phyloP scores from a whole-genome alignment of 2,329 filamentous ascomycete genomes.

The Aspergillus versicolor region DNA sequence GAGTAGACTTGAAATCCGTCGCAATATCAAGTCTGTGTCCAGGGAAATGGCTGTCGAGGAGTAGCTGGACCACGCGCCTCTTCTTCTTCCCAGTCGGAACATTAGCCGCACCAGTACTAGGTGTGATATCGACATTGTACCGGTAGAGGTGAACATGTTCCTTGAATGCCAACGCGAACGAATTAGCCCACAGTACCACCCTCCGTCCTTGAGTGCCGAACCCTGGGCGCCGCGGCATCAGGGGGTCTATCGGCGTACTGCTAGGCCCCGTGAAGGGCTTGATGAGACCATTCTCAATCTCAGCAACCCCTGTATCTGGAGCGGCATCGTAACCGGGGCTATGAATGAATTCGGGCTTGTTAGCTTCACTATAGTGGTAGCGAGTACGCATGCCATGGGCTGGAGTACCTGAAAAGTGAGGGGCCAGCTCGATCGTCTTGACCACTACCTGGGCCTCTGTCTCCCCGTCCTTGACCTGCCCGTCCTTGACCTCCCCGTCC shows the following conservation, averaged over 20 bases:
- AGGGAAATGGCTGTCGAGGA: conserved; percentile 42
- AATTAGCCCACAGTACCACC: conserved; percentile 40
- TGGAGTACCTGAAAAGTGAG: conserved; percentile 28
- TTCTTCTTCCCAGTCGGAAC: conserved; percentile 43
- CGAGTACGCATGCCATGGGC: too few species aligned
- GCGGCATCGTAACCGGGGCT: conserved; percentile 2
- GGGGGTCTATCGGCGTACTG: conserved; percentile 26
- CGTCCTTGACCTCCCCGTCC: too few species aligned
- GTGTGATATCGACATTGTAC: conserved; percentile 39
- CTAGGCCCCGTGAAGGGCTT: conserved; percentile 22
- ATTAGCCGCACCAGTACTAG: conserved; percentile 24
- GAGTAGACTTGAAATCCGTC: conserved; percentile 43
- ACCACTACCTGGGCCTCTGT: conserved; percentile 15
- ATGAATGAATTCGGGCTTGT: background rate
- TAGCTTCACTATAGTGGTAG: too few species aligned
- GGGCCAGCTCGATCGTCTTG: conserved; percentile 19
- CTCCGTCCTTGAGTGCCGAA: conserved; percentile 35
- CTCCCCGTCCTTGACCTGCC: background rate
- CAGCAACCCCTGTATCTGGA: conserved; percentile 24
- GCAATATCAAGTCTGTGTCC: conserved; percentile 30
- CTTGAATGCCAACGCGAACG: conserved; percentile 33
- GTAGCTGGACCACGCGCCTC: conserved; percentile 48
- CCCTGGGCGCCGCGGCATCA: conserved; percentile 29
- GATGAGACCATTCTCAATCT: conserved; percentile 28
- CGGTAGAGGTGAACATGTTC: conserved; percentile 31